Base-by-base conservation (phyloP, 768 basidiomycete species). In the Tulasnella sp. region DNA sequence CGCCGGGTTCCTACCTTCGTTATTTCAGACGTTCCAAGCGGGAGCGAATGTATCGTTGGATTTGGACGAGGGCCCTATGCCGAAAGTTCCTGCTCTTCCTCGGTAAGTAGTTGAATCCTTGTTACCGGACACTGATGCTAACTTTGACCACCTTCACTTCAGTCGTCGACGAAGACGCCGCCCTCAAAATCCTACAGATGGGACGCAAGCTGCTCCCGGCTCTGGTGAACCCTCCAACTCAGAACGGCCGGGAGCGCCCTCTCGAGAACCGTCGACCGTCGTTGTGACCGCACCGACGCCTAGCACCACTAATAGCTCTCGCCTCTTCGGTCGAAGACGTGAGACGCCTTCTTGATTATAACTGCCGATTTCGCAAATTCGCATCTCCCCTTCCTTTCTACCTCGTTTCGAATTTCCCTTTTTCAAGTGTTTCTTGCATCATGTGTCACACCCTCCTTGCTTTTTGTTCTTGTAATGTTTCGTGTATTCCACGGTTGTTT, bases 41-140 rank as follows among this genome's bases (percentile, higher is more conserved):
- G 92, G 94, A 1, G 88, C 92, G 8, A 96, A 96, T 79, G 88
- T 98, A 71, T 86, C 96, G 0, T 82, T 97, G 59, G 97, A 99
- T 79, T 81, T 99, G 75, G 97, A 99, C 78, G 89, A 90, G 70
- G 86, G 97, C 68, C 85, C 86, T 35, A 97, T 98, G 95, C 95
- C 95, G 8, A 89, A 89, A 76, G 92, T 94, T 0, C 91, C 92
- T 14, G 78, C 93, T 79, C 90, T 93, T 80, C 92, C 92, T 59
- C 86, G 91, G 90, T 91, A 71, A 42, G 87, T 83, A 5, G n/a
- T 59, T 59, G 14, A 3, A 4, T 29, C 14, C 22, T 1, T n/a
- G 19, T 22, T 19, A 35, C 9, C 6, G 9, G 29, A 41, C 40
- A 32, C 52, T 16, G 17, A 52, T 59, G 26, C 40, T 41, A 11